A percentile compares a stretch with the other conserved stretches of the same genome.
phyloP scores from a whole-genome alignment of 495 filamentous ascomycete genomes.

The Podospora didyma region DNA sequence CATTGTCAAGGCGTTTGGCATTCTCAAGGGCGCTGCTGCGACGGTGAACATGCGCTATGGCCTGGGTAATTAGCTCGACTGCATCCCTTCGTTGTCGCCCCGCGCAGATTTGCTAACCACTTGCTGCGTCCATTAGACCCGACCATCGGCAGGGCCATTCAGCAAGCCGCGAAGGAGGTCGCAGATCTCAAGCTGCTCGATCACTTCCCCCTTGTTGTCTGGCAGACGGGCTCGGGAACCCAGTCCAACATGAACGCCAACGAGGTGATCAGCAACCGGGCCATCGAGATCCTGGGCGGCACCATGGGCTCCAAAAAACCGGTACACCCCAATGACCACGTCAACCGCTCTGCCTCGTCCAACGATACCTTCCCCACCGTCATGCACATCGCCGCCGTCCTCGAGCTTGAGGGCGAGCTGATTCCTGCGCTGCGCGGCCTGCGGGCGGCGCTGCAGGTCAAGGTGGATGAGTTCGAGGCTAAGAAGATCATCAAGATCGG shows the following conservation, averaged over 20 bases:
- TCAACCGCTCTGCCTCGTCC: slow-evolving; percentile 97
- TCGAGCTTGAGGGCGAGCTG: slow-evolving; percentile 84
- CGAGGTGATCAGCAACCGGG: slow-evolving; percentile 98
- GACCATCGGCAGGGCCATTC: slow-evolving; percentile 86
- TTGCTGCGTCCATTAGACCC: slow-evolving; percentile 55
- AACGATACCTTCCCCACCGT: slow-evolving; percentile 99
- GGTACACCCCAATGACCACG: slow-evolving; percentile 98
- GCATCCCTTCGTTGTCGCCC: slow-evolving; percentile 1
- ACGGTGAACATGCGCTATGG: slow-evolving; percentile 94
- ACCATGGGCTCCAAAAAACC: slow-evolving; percentile 94
- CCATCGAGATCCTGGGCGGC: slow-evolving; percentile 95
- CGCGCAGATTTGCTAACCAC: slow-evolving; percentile 11
- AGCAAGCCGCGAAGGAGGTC: slow-evolving; percentile 91
- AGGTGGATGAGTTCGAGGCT: slow-evolving; percentile 82
- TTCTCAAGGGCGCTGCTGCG: slow-evolving; percentile 94
- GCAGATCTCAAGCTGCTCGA: slow-evolving; percentile 90
- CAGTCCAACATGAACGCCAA: slow-evolving; percentile 99
- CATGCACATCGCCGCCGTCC: slow-evolving; percentile 97
- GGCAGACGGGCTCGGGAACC: slow-evolving; percentile 98
- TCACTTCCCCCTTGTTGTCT: slow-evolving; percentile 98
- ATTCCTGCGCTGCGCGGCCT: slow-evolving; percentile 79
- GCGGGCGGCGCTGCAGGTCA: slow-evolving; percentile 75
- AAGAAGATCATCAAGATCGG: slow-evolving; percentile 96
- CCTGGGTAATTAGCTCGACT: slow-evolving; percentile 68
- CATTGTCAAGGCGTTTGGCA: slow-evolving; percentile 89